Conservation (phyloP, 495 filamentous ascomycete species). For the Aspergillus ellipticus region DNA sequence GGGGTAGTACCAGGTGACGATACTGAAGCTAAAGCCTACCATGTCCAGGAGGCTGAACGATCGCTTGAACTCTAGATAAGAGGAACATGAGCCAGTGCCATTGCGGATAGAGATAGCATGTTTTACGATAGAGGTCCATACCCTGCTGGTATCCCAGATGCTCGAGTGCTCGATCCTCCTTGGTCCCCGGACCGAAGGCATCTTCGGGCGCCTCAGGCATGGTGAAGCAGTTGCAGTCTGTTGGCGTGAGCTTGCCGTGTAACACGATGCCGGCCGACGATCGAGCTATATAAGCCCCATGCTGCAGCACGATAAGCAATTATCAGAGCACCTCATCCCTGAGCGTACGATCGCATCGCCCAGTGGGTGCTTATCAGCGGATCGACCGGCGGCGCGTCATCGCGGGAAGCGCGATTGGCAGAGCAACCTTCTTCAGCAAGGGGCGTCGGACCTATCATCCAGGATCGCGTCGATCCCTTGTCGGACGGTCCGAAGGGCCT, state of each 20-base stretch:
- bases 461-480: not conserved
- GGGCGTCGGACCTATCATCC: not conserved
- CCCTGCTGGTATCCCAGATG: constrained; percentile 47
- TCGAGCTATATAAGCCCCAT: not conserved
- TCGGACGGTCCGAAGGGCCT: not conserved
- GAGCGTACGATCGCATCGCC: not conserved
- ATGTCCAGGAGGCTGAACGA: constrained; percentile 57
- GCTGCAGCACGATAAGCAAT: not conserved
- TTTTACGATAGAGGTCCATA: constrained; percentile 5
- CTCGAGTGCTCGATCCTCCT: constrained; percentile 38
- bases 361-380: not conserved
- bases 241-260: too few relatives aligned
- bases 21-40: constrained; percentile 57
- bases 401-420: not conserved
- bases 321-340: not conserved
- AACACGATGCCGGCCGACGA: not conserved
- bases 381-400: not conserved
- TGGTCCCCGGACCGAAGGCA: constrained; percentile 22
- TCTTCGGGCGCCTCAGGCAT: constrained; percentile 11
- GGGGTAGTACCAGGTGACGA: constrained; percentile 48
- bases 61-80: constrained; percentile 48
- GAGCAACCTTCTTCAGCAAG: not conserved
- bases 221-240: not conserved
- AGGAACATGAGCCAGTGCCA: not conserved
- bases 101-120: not conserved